Evolutionary conservation across 805 yeast species (phyloP), one percentile per base, ranked within the genome.

Genomic region (Ogataea angusta): DNA sequence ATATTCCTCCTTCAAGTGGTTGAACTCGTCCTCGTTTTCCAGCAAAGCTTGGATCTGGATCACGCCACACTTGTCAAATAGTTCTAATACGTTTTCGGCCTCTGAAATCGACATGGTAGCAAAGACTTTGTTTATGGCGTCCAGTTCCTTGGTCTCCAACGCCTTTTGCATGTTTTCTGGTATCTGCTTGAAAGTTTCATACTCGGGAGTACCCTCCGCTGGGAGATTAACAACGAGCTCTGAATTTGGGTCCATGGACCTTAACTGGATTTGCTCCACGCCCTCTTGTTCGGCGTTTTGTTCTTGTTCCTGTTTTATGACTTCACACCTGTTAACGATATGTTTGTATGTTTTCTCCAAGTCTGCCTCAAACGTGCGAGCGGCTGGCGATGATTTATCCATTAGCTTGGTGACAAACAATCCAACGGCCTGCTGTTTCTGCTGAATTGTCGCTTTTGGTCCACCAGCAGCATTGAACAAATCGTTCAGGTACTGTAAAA

Each of bases 261-360:
- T 85, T 57, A 91, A 70, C 65, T 91, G 99, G 50, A 91, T 89
- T 45, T 83, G 80, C 42, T 82, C 91, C 36, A 80, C 91, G n/a
- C 63, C 72, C 33, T 79, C 90, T 28, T 62, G 68, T 25, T 61
- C 74, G 7, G 54, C 64, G 5, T 59, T 69, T 10, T 58, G 61
- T 9, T 50, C 63, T 27, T 69, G 69, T 53, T 85, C 86, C 36
- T 69, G 62, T 33, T 70, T 62, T 42, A 93, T 71, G 3, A 87
- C 63, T 56, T 79, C 73, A 58, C 95, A 88, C 59, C 99, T 76
- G 17, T 61, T 64, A 46, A 75, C 74, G 49, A 93, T 85, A 63
- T 93, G 99, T 13, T 70, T 67, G 52, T 73, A 78, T 7, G 96
- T 91, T 40, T 74, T 75, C 10, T 76, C 73, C 23, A 86, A 88